Evolutionary conservation across 768 basidiomycete species (phyloP).

Genomic region (Collybiopsis luxurians): DNA sequence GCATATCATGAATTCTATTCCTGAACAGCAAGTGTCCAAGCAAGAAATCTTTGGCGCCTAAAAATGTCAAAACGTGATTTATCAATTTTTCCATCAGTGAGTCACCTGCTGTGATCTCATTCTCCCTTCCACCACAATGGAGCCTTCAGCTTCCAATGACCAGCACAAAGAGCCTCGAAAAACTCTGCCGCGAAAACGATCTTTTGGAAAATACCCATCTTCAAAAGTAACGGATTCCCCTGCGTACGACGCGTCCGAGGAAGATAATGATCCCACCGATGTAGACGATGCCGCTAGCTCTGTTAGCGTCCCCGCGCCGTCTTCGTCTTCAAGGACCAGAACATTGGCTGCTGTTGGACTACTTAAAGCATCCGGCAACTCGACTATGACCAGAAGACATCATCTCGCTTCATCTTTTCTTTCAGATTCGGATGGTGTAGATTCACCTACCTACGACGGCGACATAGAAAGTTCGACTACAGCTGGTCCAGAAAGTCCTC

Average conservation of each 20-base stretch:
- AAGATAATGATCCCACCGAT: conserved; percentile 85
- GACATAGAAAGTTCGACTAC: conserved; percentile 82
- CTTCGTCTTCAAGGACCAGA: background rate
- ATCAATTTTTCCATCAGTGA: background rate
- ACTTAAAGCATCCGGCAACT: conserved; percentile 17
- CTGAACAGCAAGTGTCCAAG: too few relatives aligned
- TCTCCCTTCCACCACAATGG: background rate
- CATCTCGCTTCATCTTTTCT: conserved; percentile 55
- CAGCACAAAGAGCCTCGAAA: conserved; percentile 18
- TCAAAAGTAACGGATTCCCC: conserved; percentile 58
- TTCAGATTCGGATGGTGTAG: conserved; percentile 72
- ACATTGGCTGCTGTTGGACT: conserved; percentile 27
- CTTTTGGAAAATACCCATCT: conserved; percentile 65
- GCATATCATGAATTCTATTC: too few relatives aligned
- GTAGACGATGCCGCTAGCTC: conserved; percentile 61
- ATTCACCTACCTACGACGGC: conserved; percentile 88
- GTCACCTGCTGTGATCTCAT: background rate
- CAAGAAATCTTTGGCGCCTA: background rate
- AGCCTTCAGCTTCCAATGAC: background rate
- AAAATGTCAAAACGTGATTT: background rate
- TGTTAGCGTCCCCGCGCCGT: conserved; percentile 37
- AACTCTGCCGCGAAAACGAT: conserved; percentile 56
- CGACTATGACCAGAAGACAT: conserved; percentile 35
- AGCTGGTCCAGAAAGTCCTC: conserved; percentile 40
- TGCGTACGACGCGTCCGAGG: conserved; percentile 82